Base-by-base conservation (phyloP, 106 monocot species). In the Apostasia shenzhenica region DNA sequence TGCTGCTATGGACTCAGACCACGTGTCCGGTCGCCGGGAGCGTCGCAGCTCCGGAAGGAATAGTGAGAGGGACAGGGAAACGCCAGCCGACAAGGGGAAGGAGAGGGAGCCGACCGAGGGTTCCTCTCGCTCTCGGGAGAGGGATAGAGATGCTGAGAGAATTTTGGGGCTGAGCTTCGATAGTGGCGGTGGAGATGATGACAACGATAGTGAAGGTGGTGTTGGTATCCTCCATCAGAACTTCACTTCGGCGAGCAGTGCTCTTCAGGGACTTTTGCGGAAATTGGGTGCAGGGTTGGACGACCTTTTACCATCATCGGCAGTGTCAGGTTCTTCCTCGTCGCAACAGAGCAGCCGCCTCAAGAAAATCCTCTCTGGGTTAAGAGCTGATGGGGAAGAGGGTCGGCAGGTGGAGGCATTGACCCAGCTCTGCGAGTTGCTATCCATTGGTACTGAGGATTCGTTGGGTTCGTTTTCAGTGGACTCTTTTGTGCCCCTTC, bases 391-490 rank as follows among this genome's bases (percentile, higher is more conserved):
- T 3, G 99, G 90, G 0, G 99, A 99, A 76, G 99, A 99, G 13
- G 93, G 93, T 0, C 62, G 76, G 66, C 90, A 99, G 78, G 90
- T 99, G 50, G 93, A 99, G 76, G 93, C 93, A 1, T 67, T 99
- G 54, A 93, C 93, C 0, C 99, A 99, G 74, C 90, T 99, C 7
- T 99, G 99, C 57, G 99, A 99, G 65, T 82, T 99, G 81, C 76
- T 99, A 26, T 92, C 99, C 0, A 93, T 99, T 57, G 99, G 99
- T 43, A 99, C 99, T 0, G 99, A 99, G 75, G 99, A 93, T 48
- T 84, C 84, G 0, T 71, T 99, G 39, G 91, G 83, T 0, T 89
- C 90, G 1, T 99, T 99, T 67, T 85, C 99, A 0, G 99, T 99
- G 46, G 99, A 99, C 54, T 83, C 99, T 0, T 99, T 99, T 62